Conservation (phyloP, 768 basidiomycete genomes). For the Crucibulum laeve region DNA sequence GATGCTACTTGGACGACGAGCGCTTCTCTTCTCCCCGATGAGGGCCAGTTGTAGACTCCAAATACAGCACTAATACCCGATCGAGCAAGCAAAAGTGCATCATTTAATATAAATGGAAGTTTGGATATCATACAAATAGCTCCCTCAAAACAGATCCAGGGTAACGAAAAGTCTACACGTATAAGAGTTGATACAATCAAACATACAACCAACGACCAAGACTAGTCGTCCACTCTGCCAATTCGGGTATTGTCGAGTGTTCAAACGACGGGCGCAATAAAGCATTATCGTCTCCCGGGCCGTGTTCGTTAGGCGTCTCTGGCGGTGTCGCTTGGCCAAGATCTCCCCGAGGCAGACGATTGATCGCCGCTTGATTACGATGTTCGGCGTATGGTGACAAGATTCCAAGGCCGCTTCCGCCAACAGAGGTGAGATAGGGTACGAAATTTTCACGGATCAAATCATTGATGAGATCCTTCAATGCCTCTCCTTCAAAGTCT, state of each 20-base stretch:
- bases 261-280: slow-evolving; percentile 41
- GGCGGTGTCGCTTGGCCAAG: slow-evolving; percentile 46
- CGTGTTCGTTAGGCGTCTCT: slow-evolving; percentile 34
- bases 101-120: too few relatives aligned
- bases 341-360: slow-evolving; percentile 12
- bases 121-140: too few relatives aligned
- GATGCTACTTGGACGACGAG: too few relatives aligned
- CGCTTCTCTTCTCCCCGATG: too few relatives aligned
- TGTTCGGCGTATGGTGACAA: slow-evolving; percentile 56
- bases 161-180: too few relatives aligned
- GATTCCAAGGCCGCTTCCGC: slow-evolving; percentile 89
- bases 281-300: slow-evolving; percentile 20
- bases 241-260: slow-evolving; percentile 30
- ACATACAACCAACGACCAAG: slow-evolving; percentile 64
- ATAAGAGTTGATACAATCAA: slow-evolving; percentile 24
- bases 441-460: slow-evolving; percentile 66
- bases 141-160: too few relatives aligned
- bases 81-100: too few relatives aligned
- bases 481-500: slow-evolving; percentile 67
- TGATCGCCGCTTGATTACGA: slow-evolving; percentile 26
- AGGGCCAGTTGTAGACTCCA: too few relatives aligned
- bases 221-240: slow-evolving; percentile 48
- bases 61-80: too few relatives aligned
- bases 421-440: slow-evolving; percentile 89
- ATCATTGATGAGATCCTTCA: slow-evolving; percentile 54